These are phyloP conservation scores for Cinnamomum chago DNA, from an alignment of 164 flowering plant genomes.

Conservation along the genomic window DNA sequence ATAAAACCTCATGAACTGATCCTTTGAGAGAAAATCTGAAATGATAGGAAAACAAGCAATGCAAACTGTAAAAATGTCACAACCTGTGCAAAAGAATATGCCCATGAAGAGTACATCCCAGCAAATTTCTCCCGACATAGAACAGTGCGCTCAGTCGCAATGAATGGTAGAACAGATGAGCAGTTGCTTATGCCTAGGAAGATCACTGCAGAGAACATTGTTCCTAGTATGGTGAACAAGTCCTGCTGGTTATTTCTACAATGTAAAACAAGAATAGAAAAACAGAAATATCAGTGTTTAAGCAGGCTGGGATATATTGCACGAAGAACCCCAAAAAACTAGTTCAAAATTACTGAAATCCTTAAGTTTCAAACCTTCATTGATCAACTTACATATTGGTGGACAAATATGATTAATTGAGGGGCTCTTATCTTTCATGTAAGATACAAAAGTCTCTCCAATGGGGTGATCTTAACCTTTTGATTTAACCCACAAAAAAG, in stretches of 20 bases:
- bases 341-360: background rate
- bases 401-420: background rate
- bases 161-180: constrained; percentile 34
- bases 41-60: no score
- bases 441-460: background rate
- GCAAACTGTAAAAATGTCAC: background rate
- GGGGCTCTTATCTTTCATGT: no score
- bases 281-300: background rate
- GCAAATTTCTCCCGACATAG: constrained; percentile 45
- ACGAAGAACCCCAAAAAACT: background rate
- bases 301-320: background rate
- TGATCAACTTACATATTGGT: background rate
- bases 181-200: constrained; percentile 44
- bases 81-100: constrained; percentile 51
- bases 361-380: background rate
- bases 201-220: constrained; percentile 27
- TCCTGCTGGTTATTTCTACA: constrained; percentile 42
- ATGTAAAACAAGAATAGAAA: background rate
- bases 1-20: no score
- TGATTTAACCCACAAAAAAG: background rate
- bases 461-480: background rate
- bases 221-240: constrained; percentile 41
- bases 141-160: constrained; percentile 38
- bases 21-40: no score
- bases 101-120: constrained; percentile 49